phyloP scores from a whole-genome alignment of 139 green algal genomes.

The Coelastrella sp. region DNA sequence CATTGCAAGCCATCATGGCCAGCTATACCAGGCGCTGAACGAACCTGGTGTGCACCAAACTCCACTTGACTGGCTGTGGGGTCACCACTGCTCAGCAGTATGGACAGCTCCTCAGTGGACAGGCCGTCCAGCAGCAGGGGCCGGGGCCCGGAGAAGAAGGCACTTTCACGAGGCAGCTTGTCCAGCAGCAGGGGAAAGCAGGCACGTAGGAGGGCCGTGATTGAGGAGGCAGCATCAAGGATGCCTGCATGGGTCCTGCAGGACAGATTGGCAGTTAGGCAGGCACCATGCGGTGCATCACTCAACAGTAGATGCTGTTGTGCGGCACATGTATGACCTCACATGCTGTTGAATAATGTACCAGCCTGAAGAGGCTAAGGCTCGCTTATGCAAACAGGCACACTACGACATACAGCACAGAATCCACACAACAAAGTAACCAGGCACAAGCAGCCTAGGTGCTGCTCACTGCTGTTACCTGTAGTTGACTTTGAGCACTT shows the following conservation, averaged over 20 bases:
- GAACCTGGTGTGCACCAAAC: constrained; percentile 82
- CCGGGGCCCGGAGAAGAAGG: constrained; percentile 68
- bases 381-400: neutral
- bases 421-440: too few relatives aligned
- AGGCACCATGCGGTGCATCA: too few relatives aligned
- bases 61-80: constrained; percentile 61
- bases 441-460: neutral
- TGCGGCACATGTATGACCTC: too few relatives aligned
- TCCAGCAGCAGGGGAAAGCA: constrained; percentile 77
- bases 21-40: neutral
- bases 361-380: too few relatives aligned
- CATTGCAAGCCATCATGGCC: neutral
- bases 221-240: constrained; percentile 66
- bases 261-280: neutral
- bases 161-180: constrained; percentile 65
- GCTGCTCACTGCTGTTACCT: constrained; percentile 1
- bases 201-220: constrained; percentile 66
- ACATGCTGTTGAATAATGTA: too few relatives aligned
- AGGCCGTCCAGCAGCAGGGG: constrained; percentile 33
- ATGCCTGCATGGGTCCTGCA: constrained; percentile 60
- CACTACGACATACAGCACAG: too few relatives aligned
- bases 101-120: constrained; percentile 61
- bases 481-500: constrained; percentile 38
- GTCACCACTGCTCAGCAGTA: constrained; percentile 59
- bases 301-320: too few relatives aligned